phyloP scores from a whole-genome alignment of 164 flowering plant genomes.

The Buxus sempervirens region DNA sequence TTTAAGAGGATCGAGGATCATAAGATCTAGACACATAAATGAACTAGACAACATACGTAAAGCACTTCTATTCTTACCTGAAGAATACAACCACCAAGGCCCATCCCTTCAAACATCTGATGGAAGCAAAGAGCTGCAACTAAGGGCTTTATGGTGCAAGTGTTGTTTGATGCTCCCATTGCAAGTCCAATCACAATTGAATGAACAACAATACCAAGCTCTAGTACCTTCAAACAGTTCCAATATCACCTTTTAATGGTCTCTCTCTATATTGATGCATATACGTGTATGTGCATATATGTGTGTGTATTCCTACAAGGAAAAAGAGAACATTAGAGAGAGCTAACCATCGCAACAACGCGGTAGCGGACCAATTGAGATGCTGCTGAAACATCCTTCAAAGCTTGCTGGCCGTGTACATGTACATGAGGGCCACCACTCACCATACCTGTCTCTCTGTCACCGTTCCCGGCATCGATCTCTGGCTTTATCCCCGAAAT shows the following conservation, averaged over 20 bases:
- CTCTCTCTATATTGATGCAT: too few species aligned
- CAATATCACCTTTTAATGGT: not conserved
- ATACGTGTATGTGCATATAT: too few species aligned
- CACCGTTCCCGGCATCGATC: not conserved
- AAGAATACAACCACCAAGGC: conserved; percentile 36
- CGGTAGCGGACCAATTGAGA: conserved; percentile 27
- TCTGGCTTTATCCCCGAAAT: conserved; percentile 10
- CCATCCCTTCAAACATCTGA: conserved; percentile 42
- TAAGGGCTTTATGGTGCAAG: conserved; percentile 33
- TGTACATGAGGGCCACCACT: conserved; percentile 1
- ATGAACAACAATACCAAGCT: conserved; percentile 33
- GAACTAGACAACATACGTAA: not conserved
- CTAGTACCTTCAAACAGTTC: conserved; percentile 15
- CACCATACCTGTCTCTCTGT: not conserved
- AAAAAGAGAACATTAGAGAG: not conserved
- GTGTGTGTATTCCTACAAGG: too few species aligned
- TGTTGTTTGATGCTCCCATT: conserved; percentile 25
- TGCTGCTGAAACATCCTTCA: not conserved
- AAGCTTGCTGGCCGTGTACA: not conserved
- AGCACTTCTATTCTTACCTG: conserved; percentile 11
- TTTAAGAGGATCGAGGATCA: too few species aligned
- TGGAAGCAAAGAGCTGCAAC: conserved; percentile 38
- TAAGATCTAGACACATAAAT: not conserved
- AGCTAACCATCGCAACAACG: conserved; percentile 28
- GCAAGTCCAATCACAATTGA: conserved; percentile 36